These are phyloP conservation scores for Canavalia gladiata DNA, from an alignment of 306 rosid species.

Conservation along the genomic window DNA sequence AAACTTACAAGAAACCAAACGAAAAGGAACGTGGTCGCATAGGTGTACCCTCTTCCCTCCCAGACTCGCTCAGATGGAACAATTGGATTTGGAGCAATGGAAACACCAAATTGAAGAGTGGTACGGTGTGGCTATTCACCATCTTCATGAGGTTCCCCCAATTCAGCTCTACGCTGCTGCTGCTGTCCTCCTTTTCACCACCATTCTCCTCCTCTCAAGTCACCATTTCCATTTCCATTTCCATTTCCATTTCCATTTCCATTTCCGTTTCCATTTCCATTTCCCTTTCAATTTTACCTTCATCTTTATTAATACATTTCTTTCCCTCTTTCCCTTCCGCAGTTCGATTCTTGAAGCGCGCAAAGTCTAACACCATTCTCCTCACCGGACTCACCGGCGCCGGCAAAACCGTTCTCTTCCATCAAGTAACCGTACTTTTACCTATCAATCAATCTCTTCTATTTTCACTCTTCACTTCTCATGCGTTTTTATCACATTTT, in stretches of 20 bases:
- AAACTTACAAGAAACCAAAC: too few relatives aligned
- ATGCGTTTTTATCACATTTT: too few relatives aligned
- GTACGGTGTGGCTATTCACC: slow-evolving; percentile 45
- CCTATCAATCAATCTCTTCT: background rate
- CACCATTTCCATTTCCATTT: background rate
- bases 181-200: slow-evolving; percentile 53
- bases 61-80: slow-evolving; percentile 37
- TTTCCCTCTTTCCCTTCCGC: slow-evolving; percentile 23
- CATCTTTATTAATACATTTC: background rate
- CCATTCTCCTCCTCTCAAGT: slow-evolving; percentile 56
- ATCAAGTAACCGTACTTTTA: slow-evolving; percentile 58
- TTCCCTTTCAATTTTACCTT: background rate
- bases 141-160: slow-evolving; percentile 58
- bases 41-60: too few relatives aligned
- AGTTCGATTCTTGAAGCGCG: slow-evolving; percentile 74
- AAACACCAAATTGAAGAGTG: slow-evolving; percentile 43
- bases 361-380: slow-evolving; percentile 67
- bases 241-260: too few relatives aligned
- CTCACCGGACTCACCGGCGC: slow-evolving; percentile 75
- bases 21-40: too few relatives aligned
- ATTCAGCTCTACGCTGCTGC: slow-evolving; percentile 65
- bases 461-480: background rate
- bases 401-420: slow-evolving; percentile 78
- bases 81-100: slow-evolving; percentile 55
- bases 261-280: background rate